Conservation (phyloP, 2,329 filamentous ascomycete genomes). For the Thielaviopsis musarum region DNA sequence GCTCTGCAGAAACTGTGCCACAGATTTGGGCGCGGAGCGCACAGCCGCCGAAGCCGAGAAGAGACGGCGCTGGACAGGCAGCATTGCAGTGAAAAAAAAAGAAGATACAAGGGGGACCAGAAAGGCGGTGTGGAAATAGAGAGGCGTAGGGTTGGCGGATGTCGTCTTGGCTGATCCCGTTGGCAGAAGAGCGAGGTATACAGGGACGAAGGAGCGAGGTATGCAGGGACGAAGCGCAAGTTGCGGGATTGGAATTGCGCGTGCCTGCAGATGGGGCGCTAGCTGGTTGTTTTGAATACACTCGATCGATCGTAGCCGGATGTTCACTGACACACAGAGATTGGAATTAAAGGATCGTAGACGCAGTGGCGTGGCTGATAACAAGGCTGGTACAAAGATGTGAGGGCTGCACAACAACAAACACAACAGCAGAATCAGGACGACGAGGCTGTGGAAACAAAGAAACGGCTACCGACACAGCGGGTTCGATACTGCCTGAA, state of each 20-base stretch:
- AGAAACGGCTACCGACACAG: background rate
- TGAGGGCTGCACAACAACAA: background rate
- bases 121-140: background rate
- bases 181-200: background rate
- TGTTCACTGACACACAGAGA: background rate
- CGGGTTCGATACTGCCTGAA: background rate
- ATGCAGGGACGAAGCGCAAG: background rate
- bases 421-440: background rate
- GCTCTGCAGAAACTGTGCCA: constrained; percentile 41
- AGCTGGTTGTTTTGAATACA: background rate
- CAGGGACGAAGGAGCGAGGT: background rate
- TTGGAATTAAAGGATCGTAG: background rate
- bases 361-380: background rate
- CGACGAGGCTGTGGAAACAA: background rate
- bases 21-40: constrained; percentile 19
- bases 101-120: background rate
- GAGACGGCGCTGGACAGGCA: background rate
- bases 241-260: background rate
- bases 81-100: constrained; percentile 7
- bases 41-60: constrained; percentile 3
- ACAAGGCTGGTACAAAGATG: background rate
- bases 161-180: background rate
- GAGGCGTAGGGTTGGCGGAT: background rate
- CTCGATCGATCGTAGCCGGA: background rate
- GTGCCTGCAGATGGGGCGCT: background rate